Evolutionary conservation across 75 land plant genomes (phyloP), one percentile per base, ranked within the genome.

Genomic region (Ceratopteris richardii): DNA sequence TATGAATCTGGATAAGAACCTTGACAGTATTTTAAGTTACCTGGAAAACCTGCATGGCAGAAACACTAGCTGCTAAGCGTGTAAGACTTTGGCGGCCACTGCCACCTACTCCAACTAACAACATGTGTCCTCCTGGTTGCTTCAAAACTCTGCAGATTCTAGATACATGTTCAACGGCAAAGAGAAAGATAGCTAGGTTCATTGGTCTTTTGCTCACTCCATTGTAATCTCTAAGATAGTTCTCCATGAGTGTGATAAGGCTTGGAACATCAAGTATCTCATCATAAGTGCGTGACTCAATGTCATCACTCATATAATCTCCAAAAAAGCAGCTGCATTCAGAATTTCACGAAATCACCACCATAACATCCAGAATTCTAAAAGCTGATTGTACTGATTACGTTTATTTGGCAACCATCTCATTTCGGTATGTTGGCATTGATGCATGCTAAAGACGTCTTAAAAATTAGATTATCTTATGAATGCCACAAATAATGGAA

Each of bases 61-160:
- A 73, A n/a, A 73, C 60, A 33, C 63, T 46, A 53, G 71, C 76
- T n/a, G 64, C 64, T 12, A 73, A 58, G 0, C 76, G 60, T 26
- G 76, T 73, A 16, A 73, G 61, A 29, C 76, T 73, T 51, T 73
- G 76, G 12, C 76, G 60, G 16, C 76, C 76, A 61, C 70, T 66
- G 0, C 76, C 76, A 41, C 76, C 76, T 20, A 73, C 76, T 31
- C 76, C 76, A 31, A 73, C 70, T 25, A 73, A 56, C 28, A 73
- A 44, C 76, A 73, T 73, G 31, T 73, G 76, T 3, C 76, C 76
- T 33, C 76, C 70, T n/a, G 76, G 76, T 55, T 73, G 76, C 26
- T 64, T 73, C 40, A 73, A 42, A 24, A 73, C 56, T 17, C 76
- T 48, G 31, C 76, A 73, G 18, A 73, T 66, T 29, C 76, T 61